These are phyloP conservation scores for Venturia asperata DNA, from an alignment of 2,329 filamentous ascomycete species.

Conservation along the genomic window DNA sequence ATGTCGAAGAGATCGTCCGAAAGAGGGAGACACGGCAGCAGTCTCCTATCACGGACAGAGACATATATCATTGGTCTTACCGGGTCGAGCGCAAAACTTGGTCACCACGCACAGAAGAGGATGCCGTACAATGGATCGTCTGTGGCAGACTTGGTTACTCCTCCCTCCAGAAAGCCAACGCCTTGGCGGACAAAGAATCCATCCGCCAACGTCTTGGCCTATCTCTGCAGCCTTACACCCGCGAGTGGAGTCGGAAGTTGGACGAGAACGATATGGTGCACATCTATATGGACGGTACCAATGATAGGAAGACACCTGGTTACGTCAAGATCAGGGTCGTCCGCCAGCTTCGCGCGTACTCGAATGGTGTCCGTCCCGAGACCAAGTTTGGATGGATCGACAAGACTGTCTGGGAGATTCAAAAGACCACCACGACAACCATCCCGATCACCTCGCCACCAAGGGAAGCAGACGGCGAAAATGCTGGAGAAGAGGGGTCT, in stretches of 20 bases:
- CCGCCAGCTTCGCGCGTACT: background rate
- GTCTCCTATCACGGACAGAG: background rate
- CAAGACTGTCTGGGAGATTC: background rate
- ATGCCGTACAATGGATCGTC: background rate
- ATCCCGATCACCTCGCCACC: background rate
- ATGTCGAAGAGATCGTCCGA: background rate
- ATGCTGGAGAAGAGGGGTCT: background rate
- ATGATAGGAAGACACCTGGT: background rate
- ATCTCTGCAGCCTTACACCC: background rate
- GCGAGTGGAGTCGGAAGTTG: background rate
- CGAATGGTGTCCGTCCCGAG: background rate
- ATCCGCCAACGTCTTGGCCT: background rate
- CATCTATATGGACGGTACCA: slow-evolving; percentile 2
- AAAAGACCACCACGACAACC: background rate
- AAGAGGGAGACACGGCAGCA: background rate
- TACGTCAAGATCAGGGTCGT: slow-evolving; percentile 13
- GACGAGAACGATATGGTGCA: background rate
- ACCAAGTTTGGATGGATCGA: slow-evolving; percentile 1
- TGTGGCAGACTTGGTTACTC: background rate
- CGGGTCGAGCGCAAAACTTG: background rate
- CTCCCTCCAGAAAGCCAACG: background rate
- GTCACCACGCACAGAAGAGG: background rate
- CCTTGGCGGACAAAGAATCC: slow-evolving; percentile 1
- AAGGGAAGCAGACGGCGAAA: background rate
- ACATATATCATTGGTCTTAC: background rate